A percentile compares a stretch with the other conserved stretches of the same genome.
Evolutionary conservation across 257 asterid species (phyloP).

Genomic region (Solanum sejunctum): DNA sequence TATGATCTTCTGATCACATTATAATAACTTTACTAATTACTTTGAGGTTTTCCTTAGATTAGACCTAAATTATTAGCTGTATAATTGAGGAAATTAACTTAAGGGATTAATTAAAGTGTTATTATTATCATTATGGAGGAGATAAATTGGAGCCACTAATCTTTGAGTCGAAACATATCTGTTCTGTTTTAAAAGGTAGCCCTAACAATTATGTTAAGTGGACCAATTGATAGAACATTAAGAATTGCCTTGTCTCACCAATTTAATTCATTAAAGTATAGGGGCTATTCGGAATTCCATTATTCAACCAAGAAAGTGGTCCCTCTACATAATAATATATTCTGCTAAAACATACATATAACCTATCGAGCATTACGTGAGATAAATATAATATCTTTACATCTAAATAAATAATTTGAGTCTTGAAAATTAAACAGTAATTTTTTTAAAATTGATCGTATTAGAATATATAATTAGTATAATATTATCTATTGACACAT

Average conservation of each 20-base stretch:
- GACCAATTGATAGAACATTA: slow-evolving; percentile 6
- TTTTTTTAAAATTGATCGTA: too few species aligned
- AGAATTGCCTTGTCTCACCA: not conserved
- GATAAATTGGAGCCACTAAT: not conserved
- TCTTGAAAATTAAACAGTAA: too few species aligned
- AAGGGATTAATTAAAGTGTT: not conserved
- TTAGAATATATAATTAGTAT: too few species aligned
- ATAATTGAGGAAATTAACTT: not conserved
- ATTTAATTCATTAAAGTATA: not conserved
- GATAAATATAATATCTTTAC: not conserved
- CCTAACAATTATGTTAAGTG: not conserved
- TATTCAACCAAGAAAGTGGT: not conserved
- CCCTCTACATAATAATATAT: not conserved
- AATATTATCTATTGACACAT: too few species aligned
- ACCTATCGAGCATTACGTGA: not conserved
- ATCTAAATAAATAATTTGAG: too few species aligned
- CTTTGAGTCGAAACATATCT: not conserved
- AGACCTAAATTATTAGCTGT: not conserved
- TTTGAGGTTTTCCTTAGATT: not conserved
- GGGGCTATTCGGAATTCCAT: not conserved
- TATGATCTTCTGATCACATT: too few species aligned
- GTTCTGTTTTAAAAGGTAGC: not conserved
- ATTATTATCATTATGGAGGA: not conserved
- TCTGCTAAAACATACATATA: not conserved
- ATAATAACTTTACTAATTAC: rapidly evolving